Evolutionary conservation across 1,284 basidiomycete species (phyloP), one percentile per base, ranked within the genome.

Genomic region (Gomphus sp.): DNA sequence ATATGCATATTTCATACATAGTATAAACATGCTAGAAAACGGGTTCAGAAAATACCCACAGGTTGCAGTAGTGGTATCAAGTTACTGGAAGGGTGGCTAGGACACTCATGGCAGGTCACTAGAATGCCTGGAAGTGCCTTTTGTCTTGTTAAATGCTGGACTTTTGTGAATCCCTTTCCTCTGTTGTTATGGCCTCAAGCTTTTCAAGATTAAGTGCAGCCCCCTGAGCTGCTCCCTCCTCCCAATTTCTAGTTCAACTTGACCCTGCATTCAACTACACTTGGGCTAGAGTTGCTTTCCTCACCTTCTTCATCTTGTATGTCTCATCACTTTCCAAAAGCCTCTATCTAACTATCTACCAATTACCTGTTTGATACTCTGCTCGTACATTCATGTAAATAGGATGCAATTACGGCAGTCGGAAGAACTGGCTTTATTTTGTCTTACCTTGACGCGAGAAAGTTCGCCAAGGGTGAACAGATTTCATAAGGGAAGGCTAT

Each of bases 401-500:
- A 52, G 58, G 37, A 37, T 31, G 3, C 47, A 12, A 52, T 60
- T 12, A 55, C 59, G 0, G 55, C 56, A 3, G 44, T 60, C 31
- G 59, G 59, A 47, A 28, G 36, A 7, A 52, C 55, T 12, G 48
- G 43, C 28, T 33, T 58, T 18, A 5, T 57, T 33, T 52, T 49
- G 10, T 57, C 59, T 3, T 60, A 60, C 34, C 16, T 50, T 25
- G 47, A 47, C 22, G 59, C 55, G 18, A 34, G 50, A 6, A 22
- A 53, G 14, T 41, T 18, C 36, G 22, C 16, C 16, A 41, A 33
- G 10, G 50, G 45, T 18, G 39, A 16, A 14, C n/a, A 11, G 50
- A 52, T 2, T 37, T 58, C 14, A 9, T 58, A 34, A 9, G 1
- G 28, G 57, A 45, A 11, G 57, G 57, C 11, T 58, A 58, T 44